A percentile compares a stretch with the other conserved stretches of the same genome.
Evolutionary conservation across 176 grass and related monocot genomes (phyloP).

Genomic region (Eragrostis curvula): DNA sequence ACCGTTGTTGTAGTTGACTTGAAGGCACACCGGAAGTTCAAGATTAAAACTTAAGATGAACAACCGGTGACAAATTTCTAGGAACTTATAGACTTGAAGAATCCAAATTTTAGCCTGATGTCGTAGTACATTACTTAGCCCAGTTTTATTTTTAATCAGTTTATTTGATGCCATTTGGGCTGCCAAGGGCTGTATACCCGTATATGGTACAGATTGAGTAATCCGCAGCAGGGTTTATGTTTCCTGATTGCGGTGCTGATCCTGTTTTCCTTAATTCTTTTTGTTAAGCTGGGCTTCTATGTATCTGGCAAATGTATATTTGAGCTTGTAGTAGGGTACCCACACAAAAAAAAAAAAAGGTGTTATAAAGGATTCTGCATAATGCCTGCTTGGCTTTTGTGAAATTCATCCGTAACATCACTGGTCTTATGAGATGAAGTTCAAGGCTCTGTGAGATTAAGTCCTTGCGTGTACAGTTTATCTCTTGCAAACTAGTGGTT

Average conservation of each 20-base stretch:
- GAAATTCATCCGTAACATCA: constrained; percentile 6
- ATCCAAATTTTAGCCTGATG: constrained; percentile 53
- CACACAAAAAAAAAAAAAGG: constrained; percentile 41
- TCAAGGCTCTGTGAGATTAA: not conserved
- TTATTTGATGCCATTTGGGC: constrained; percentile 38
- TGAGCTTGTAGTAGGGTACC: constrained; percentile 54
- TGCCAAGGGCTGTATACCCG: constrained; percentile 59
- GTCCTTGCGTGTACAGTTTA: not conserved
- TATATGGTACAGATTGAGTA: constrained; percentile 55
- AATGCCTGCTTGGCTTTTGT: not conserved
- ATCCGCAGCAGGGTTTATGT: constrained; percentile 48
- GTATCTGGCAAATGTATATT: constrained; percentile 70
- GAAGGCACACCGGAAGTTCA: constrained; percentile 92
- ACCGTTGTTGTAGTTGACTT: constrained; percentile 85
- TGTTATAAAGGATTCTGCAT: constrained; percentile 38
- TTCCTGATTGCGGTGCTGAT: constrained; percentile 48
- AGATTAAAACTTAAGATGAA: constrained; percentile 66
- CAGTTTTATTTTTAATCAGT: constrained; percentile 39
- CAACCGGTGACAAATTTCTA: constrained; percentile 41
- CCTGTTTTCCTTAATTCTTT: constrained; percentile 52
- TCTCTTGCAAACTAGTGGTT: not conserved
- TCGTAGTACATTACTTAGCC: constrained; percentile 59
- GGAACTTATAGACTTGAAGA: constrained; percentile 55
- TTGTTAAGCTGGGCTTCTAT: constrained; percentile 63
- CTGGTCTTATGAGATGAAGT: not conserved